Base-by-base conservation (phyloP, 208 protist genomes). In the Trichomonas tenax region DNA sequence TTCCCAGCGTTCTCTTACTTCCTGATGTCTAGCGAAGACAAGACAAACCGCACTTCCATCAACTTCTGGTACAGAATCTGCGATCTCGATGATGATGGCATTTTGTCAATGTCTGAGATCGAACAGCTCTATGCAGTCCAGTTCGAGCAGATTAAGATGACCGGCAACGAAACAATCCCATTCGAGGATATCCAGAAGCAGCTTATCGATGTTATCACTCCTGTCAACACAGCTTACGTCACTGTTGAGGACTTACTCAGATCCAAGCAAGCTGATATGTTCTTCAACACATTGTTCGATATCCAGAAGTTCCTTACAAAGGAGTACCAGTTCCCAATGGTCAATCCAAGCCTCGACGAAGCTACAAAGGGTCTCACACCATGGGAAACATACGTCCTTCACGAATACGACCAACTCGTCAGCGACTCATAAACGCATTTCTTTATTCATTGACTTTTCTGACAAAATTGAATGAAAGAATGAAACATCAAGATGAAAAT, bases 11-110 rank as follows among this genome's bases (percentile, higher is more conserved):
- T 93, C 44, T 41, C n/a, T 38, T 93, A 93, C 34, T 93, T 93
- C 86, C 31, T 93, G 2, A 93, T 93, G 86, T 48, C 40, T 38
- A 44, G 40, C 44, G 86, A 93, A 93, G 86, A 93, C 26, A 93
- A 93, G 44, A 93, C 44, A 48, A 93, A 93, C 31, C 44, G 41
- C 40, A 93, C 86, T 14, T 93, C 86, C 26, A 93, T 93, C 21
- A 93, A 93, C 26, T 93, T 93, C 26, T 93, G 86, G 86, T 93
- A 93, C 34, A 48, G n/a, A 26, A 34, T 93, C n/a, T 93, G 86
- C n/a, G 86, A 93, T 38, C 86, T 93, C 46, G 86, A 93, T 38
- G 44, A 93, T 51, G 86, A 93, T 51, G 86, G 86, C 2, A 38
- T 93, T 38, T 51, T 93, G 34, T 93, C 86, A 34, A 93, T 93